A percentile compares a stretch with the other conserved stretches of the same genome.
These are phyloP conservation scores for Rhizophora apiculata DNA, from an alignment of 345 rosid genomes.

Conservation along the genomic window DNA sequence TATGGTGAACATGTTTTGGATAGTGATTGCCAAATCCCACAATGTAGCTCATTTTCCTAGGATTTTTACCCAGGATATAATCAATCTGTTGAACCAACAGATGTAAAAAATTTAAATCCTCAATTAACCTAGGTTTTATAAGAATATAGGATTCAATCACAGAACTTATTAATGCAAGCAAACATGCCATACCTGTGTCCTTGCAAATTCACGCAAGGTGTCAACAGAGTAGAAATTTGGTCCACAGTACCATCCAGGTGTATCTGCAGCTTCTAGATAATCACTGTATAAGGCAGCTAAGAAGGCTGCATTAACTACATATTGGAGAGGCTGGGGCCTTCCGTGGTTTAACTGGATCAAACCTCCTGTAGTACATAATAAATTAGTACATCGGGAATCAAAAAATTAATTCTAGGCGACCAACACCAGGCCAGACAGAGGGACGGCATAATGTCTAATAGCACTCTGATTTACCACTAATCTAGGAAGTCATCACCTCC, in stretches of 20 bases:
- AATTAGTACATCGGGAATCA: background rate
- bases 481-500: too few relatives aligned
- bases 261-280: slow-evolving; percentile 12
- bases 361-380: background rate
- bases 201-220: slow-evolving; percentile 16
- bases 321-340: slow-evolving; percentile 22
- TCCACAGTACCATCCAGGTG: slow-evolving; percentile 23
- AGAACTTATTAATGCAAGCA: background rate
- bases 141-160: background rate
- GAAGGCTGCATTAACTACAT: slow-evolving; percentile 23
- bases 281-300: slow-evolving; percentile 18
- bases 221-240: slow-evolving; percentile 9
- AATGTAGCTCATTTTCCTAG: slow-evolving; percentile 18
- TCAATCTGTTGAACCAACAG: slow-evolving; percentile 7
- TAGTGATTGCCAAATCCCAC: slow-evolving; percentile 17
- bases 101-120: background rate
- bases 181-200: slow-evolving; percentile 4
- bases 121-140: background rate
- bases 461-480: too few relatives aligned
- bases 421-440: too few relatives aligned
- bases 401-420: background rate
- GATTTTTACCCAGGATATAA: slow-evolving; percentile 23
- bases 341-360: slow-evolving; percentile 17
- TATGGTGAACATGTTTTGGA: slow-evolving; percentile 19
- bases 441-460: too few relatives aligned